Evolutionary conservation across 2,329 filamentous ascomycete species (phyloP), one percentile per base, ranked within the genome.

Genomic region (Xylariaceae sp.): DNA sequence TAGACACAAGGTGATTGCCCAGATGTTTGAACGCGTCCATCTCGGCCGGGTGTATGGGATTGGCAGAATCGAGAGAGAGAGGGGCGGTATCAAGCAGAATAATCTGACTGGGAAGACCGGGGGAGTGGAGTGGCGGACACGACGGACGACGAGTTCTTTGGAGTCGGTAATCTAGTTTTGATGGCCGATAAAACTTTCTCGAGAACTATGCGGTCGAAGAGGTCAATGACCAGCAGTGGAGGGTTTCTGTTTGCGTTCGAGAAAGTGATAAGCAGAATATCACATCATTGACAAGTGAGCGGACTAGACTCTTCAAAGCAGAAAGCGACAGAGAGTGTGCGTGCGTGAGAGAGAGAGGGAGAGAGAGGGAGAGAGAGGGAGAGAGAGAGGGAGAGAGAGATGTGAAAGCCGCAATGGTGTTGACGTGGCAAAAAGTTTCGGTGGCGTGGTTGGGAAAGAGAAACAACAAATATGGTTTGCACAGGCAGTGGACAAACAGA

Each of bases 1-100:
- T 88, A 67, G 88, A 91, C 68, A 94, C 85, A 64, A 91, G 77
- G 73, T 91, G 87, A 74, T 94, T 95, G 67, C 87, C 88, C 67
- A 92, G 83, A 73, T 94, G 87, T 60, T 87, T 92, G 71, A 95
- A 95, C 64, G 89, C 88, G 70, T 87, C 88, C 77, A 60, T 60
- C 11, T 94, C 89, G 89, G 94, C 53, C 56, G 53, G 52, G 54
- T 55, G 56, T 59, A 58, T 61, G 60, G 47, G 61, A 57, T 61
- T 59, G 58, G 56, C 35, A 45, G 31, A 37, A 31, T 43, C 41
- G 29, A 48, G 29, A 48, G 30, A 47, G 37, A n/a, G 26, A 42
- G 35, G 26, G 37, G 32, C 19, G 43, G 6, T 39, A 35, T 39
- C 30, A n/a, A 11, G 30, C 47, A 47, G 41, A 49, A 27, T 29